phyloP scores from a whole-genome alignment of 129 eudicot species.

The Flaveria brownii region DNA sequence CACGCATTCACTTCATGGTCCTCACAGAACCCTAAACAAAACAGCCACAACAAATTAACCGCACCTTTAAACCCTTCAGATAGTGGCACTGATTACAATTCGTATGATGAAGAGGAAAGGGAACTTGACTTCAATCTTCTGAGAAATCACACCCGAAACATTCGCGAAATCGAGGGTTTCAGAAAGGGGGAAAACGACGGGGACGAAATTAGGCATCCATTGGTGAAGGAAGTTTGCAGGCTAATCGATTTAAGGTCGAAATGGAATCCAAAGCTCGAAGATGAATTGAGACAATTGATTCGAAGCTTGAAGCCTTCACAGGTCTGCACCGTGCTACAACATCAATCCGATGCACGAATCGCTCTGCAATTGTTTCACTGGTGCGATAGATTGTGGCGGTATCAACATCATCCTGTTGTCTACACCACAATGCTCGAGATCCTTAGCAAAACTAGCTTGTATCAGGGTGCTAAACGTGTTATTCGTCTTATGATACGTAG shows the following conservation, averaged over 20 bases:
- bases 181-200: constrained; percentile 38
- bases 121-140: background rate
- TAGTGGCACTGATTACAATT: background rate
- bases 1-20: constrained; percentile 23
- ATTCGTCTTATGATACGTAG: constrained; percentile 70
- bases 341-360: constrained; percentile 64
- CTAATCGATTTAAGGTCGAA: constrained; percentile 52
- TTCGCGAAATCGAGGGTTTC: constrained; percentile 32
- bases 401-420: constrained; percentile 65
- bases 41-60: background rate
- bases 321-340: constrained; percentile 61
- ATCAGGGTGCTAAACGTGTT: constrained; percentile 73
- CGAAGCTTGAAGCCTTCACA: constrained; percentile 70
- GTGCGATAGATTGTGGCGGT: constrained; percentile 89
- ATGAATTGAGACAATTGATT: constrained; percentile 52
- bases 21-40: constrained; percentile 26
- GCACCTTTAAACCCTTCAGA: background rate
- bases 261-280: constrained; percentile 72
- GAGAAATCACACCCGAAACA: background rate
- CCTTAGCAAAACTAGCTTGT: constrained; percentile 71
- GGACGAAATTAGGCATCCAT: constrained; percentile 69
- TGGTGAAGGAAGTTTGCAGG: constrained; percentile 74
- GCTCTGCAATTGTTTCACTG: constrained; percentile 80
- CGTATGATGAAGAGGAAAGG: background rate
- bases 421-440: constrained; percentile 73